These are phyloP conservation scores for Raddia guianensis DNA, from an alignment of 176 grass and related monocot genomes.

Conservation along the genomic window DNA sequence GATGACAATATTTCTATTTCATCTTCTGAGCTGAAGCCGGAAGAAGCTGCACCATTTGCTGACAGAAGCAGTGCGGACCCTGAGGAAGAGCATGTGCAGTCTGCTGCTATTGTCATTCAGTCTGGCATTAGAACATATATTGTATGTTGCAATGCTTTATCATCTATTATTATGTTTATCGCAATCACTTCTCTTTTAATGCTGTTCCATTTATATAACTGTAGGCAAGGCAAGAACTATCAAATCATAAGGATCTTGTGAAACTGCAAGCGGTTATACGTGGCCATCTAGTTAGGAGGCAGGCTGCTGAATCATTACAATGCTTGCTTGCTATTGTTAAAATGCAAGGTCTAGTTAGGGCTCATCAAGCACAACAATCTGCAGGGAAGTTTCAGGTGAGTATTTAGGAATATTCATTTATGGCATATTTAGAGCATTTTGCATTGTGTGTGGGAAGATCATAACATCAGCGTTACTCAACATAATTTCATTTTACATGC, in stretches of 20 bases:
- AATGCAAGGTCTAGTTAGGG: constrained; percentile 73
- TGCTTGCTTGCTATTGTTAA: constrained; percentile 89
- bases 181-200: constrained; percentile 24
- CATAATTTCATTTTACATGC: constrained; percentile 9
- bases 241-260: constrained; percentile 62
- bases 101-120: constrained; percentile 65
- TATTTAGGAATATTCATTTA: not conserved
- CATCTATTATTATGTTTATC: constrained; percentile 33
- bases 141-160: constrained; percentile 52
- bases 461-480: not conserved
- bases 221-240: constrained; percentile 68
- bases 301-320: constrained; percentile 72
- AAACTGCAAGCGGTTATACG: constrained; percentile 90
- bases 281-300: constrained; percentile 74
- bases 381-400: constrained; percentile 41
- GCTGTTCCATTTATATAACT: constrained; percentile 33
- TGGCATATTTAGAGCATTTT: not conserved
- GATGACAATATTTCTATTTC: constrained; percentile 42
- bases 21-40: constrained; percentile 43
- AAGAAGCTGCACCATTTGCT: constrained; percentile 38
- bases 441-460: constrained; percentile 17
- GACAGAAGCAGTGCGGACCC: constrained; percentile 30
- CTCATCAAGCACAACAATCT: constrained; percentile 50
- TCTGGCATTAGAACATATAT: constrained; percentile 60
- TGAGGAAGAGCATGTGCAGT: constrained; percentile 51